Evolutionary conservation across 2,329 filamentous ascomycete species (phyloP).

Genomic region (Aspergillus tamarii): DNA sequence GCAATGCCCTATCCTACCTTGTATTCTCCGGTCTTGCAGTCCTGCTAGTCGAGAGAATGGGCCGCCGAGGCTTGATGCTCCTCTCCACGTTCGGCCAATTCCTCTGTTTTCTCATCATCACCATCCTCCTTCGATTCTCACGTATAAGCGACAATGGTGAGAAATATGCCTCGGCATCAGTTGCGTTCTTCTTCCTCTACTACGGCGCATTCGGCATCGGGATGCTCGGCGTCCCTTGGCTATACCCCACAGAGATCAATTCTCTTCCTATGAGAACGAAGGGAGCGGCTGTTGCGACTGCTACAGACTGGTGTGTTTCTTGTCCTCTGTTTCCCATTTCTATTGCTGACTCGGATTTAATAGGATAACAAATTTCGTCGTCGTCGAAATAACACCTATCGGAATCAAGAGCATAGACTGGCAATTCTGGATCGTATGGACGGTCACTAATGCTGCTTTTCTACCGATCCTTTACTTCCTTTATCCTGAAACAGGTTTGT

Average conservation of each 20-base stretch:
- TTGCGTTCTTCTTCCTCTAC: neutral
- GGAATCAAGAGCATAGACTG: neutral
- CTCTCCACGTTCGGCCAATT: neutral
- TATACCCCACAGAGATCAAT: neutral
- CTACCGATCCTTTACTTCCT: constrained; percentile 52
- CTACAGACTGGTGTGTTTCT: neutral
- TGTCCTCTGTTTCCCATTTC: too few species aligned
- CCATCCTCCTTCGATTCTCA: neutral
- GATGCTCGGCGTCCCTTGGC: neutral
- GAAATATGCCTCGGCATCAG: neutral
- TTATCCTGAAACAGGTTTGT: constrained; percentile 38
- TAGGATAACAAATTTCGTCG: neutral
- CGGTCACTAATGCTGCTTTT: constrained; percentile 50
- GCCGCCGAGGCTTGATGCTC: neutral
- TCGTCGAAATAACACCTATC: neutral
- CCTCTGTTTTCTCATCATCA: neutral
- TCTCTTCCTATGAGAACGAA: neutral
- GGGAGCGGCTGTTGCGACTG: neutral
- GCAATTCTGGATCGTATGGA: constrained; percentile 49
- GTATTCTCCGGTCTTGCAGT: constrained; percentile 40
- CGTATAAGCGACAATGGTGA: neutral
- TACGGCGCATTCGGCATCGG: neutral
- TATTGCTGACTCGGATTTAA: too few species aligned
- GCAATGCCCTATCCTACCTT: constrained; percentile 55
- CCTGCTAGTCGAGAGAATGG: neutral